Conservation (phyloP, 2,329 filamentous ascomycete species). For the Lasiodiplodia sp. region DNA sequence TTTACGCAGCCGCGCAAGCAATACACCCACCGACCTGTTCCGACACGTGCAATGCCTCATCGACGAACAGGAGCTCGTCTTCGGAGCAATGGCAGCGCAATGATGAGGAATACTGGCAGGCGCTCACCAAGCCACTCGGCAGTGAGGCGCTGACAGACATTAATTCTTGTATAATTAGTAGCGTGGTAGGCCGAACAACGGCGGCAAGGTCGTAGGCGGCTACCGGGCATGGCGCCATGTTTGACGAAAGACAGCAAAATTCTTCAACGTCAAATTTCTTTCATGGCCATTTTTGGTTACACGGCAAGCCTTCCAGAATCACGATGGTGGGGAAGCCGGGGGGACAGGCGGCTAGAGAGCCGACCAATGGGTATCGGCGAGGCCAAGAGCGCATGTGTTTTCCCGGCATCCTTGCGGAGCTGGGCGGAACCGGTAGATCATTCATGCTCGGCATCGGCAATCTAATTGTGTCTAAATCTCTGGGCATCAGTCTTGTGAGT, state of each 20-base stretch:
- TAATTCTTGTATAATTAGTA: constrained; percentile 22
- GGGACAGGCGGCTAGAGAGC: constrained; percentile 20
- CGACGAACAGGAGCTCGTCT: background rate
- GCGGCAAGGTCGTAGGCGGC: constrained; percentile 4
- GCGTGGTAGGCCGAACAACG: background rate
- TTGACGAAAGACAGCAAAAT: constrained; percentile 7
- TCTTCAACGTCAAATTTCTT: background rate
- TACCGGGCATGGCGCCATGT: constrained; percentile 7
- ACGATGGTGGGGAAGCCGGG: background rate
- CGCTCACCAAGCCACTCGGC: constrained; percentile 2
- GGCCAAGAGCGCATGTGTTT: background rate
- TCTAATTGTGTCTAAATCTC: constrained; percentile 1
- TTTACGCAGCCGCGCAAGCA: constrained; percentile 21
- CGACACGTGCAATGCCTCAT: constrained; percentile 26
- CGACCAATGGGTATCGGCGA: background rate
- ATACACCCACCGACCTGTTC: constrained; percentile 6
- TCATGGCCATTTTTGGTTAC: constrained; percentile 12
- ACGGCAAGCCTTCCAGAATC: constrained; percentile 15
- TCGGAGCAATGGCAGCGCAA: background rate
- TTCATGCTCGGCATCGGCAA: constrained; percentile 16
- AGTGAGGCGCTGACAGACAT: constrained; percentile 9
- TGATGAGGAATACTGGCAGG: background rate
- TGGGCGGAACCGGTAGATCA: constrained; percentile 19
- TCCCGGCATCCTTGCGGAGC: constrained; percentile 11
- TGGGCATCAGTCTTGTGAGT: background rate